A percentile compares a stretch with the other conserved stretches of the same genome.
These are phyloP conservation scores for Vaccinium darrowii DNA, from an alignment of 148 eudicot genomes.

Conservation along the genomic window DNA sequence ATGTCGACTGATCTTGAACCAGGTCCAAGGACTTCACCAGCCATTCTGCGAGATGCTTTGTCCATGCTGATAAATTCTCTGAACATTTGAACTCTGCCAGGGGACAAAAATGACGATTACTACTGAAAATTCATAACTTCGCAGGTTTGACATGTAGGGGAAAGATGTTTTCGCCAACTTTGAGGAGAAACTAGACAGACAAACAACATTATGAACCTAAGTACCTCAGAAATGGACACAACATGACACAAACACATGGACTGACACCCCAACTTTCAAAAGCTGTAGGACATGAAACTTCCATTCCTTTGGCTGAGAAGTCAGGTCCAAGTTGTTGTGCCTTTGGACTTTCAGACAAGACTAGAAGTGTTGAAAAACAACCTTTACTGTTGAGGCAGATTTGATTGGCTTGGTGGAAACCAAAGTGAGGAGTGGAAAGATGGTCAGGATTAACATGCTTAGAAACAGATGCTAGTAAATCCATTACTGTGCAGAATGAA, in stretches of 20 bases:
- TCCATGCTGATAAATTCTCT: conserved; percentile 96
- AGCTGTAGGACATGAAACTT: not conserved
- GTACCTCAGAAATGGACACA: not conserved
- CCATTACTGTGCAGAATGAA: no score
- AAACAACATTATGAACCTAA: not conserved
- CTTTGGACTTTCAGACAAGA: no score
- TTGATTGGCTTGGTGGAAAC: no score
- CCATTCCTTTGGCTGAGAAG: not conserved
- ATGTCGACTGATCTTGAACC: conserved; percentile 73
- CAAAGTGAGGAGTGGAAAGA: no score
- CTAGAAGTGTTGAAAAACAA: no score
- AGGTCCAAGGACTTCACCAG: conserved; percentile 84
- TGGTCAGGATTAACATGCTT: no score
- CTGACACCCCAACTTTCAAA: not conserved
- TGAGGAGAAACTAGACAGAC: not conserved
- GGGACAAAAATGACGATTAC: not conserved
- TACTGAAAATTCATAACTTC: not conserved
- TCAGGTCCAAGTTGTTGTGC: no score
- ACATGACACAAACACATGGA: not conserved
- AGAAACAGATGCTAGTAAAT: no score
- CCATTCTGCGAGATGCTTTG: conserved; percentile 78
- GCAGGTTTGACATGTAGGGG: not conserved
- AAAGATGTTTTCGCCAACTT: not conserved
- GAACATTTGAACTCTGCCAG: conserved; percentile 87
- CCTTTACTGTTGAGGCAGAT: no score